A percentile compares a stretch with the other conserved stretches of the same genome.
These are phyloP conservation scores for Aspergillus viridinutans DNA, from an alignment of 2,329 filamentous ascomycete genomes.

Conservation along the genomic window DNA sequence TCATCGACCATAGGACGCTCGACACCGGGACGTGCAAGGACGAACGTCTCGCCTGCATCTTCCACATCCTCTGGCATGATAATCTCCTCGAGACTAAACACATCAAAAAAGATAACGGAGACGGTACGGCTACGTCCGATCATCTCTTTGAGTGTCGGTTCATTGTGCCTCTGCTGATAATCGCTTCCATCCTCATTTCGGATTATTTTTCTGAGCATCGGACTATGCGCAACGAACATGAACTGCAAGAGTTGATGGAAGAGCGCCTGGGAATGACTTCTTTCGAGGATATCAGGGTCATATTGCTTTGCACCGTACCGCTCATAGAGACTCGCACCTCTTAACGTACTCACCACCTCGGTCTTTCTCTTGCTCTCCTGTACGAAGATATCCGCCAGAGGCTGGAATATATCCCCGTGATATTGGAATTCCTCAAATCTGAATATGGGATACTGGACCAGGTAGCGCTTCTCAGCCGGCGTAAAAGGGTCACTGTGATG, in stretches of 20 bases:
- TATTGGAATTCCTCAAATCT: too few relatives aligned
- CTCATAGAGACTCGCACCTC: not conserved
- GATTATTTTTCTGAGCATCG: not conserved
- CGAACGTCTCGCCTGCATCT: not conserved
- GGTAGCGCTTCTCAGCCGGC: too few relatives aligned
- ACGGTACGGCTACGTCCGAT: not conserved
- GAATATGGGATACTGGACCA: too few relatives aligned
- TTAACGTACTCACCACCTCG: not conserved
- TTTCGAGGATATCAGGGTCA: not conserved
- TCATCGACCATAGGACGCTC: not conserved
- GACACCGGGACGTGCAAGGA: not conserved
- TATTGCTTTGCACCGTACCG: not conserved
- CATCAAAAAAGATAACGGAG: not conserved
- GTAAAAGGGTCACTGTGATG: too few relatives aligned
- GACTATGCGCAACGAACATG: not conserved
- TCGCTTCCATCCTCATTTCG: too few relatives aligned
- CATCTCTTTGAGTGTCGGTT: not conserved
- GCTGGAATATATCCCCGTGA: not conserved
- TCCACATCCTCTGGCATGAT: not conserved
- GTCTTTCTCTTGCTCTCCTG: not conserved
- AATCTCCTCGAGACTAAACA: not conserved
- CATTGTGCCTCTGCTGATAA: not conserved
- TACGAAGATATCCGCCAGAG: not conserved
- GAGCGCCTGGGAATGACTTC: not conserved
- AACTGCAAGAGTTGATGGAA: conserved; percentile 6